Base-by-base conservation (phyloP, 371 early-diverging fungal genomes). In the Rhizopus stolonifer region DNA sequence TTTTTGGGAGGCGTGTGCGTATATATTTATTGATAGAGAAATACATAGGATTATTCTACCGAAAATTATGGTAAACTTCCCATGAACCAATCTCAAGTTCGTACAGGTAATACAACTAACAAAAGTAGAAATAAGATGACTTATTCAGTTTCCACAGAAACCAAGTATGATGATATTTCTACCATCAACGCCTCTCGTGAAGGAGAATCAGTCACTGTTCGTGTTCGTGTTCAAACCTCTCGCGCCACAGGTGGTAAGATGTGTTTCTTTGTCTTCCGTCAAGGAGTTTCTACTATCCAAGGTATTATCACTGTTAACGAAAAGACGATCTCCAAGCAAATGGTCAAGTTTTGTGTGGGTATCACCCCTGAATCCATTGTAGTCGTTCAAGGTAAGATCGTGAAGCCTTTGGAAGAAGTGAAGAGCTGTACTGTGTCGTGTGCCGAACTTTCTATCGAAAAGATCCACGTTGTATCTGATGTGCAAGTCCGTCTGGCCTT, bases 181-280 rank as follows among this genome's bases (percentile, higher is more conserved):
- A 81, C 83, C 33, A 80, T 96, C 54, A 71, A 72, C 47, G 81
- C 69, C 11, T 73, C 61, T 32, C 79, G 85, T 44, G 88, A 69
- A 18, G 95, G 89, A 44, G 82, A 93, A 66, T 77, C 72, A 10
- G 88, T 98, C 33, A 74, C 82, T 54, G 74, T 96, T 47, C 86
- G 91, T 54, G 98, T 92, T 17, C 88, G 99, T 52, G 87, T 98
- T 19, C 97, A 96, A 60, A 88, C 82, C 11, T 86, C 90, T 48
- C 88, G 97, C 50, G 82, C 90, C 21, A 88, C 86, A n/a, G 91
- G 96, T 51, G 74, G 80, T 71, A 95, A 94, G 76, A 84, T 91
- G 81, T 89, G 90, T 68, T 98, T 98, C 80, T 77, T 98, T 62
- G 88, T 89, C 22, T 79, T 98, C 60, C 90, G 99, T 52, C 94